A percentile compares a stretch with the other conserved stretches of the same genome.
phyloP scores from a whole-genome alignment of 202 grass and related monocot genomes.

The Eragrostis tef region DNA sequence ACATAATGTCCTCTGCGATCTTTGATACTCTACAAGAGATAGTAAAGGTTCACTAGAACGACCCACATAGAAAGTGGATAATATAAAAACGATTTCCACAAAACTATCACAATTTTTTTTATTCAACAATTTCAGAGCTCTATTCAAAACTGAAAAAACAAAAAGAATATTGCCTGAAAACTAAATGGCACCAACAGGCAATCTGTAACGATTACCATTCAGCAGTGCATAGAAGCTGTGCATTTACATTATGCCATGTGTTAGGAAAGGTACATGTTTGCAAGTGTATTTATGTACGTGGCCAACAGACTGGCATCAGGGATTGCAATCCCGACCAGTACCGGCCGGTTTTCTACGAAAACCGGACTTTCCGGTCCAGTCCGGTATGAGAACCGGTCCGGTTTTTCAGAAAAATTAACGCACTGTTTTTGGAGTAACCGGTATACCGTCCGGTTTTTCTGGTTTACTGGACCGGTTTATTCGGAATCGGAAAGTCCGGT shows the following conservation, averaged over 20 bases:
- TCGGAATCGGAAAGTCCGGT: no score
- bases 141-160: slow-evolving; percentile 1
- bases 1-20: slow-evolving; percentile 72
- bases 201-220: slow-evolving; percentile 22
- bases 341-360: no score
- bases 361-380: no score
- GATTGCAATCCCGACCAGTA: no score
- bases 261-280: not conserved
- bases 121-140: not conserved
- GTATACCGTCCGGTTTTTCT: no score
- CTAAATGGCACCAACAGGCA: slow-evolving; percentile 13
- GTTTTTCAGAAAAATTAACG: no score
- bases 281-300: slow-evolving; percentile 12
- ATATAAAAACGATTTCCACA: slow-evolving; percentile 19
- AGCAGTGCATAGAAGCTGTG: not conserved
- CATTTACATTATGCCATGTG: slow-evolving; percentile 8
- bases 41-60: slow-evolving; percentile 24
- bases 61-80: not conserved
- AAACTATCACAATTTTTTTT: slow-evolving; percentile 27
- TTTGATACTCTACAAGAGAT: slow-evolving; percentile 68
- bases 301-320: no score
- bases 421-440: no score
- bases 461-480: no score
- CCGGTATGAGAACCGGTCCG: no score
- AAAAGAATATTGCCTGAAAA: slow-evolving; percentile 7